Base-by-base conservation (phyloP, 31 red algal genomes). In the Asparagopsis taxiformis region DNA sequence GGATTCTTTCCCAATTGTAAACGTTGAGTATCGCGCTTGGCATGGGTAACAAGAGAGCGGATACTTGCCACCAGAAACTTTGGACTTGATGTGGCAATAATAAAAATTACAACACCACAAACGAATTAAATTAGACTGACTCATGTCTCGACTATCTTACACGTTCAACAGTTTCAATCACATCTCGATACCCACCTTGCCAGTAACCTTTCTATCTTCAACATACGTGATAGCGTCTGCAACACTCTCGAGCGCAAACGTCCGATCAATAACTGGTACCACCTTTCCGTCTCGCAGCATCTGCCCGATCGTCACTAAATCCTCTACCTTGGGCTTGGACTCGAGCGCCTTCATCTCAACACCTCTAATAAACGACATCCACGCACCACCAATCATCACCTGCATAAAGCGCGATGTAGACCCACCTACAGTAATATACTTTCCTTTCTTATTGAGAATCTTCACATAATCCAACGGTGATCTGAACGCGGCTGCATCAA, bases 101-200 rank as follows among this genome's bases (percentile, higher is more conserved):
- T n/a, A n/a, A n/a, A n/a, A n/a, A n/a, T n/a, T n/a, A n/a, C n/a
- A n/a, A n/a, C n/a, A n/a, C n/a, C n/a, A n/a, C n/a, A n/a, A n/a
- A n/a, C n/a, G n/a, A n/a, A n/a, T n/a, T n/a, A n/a, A n/a, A n/a
- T n/a, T n/a, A n/a, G n/a, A n/a, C n/a, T n/a, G n/a, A n/a, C n/a
- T n/a, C n/a, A n/a, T n/a, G n/a, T n/a, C n/a, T n/a, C n/a, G n/a
- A n/a, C n/a, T n/a, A n/a, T n/a, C n/a, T n/a, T n/a, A n/a, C n/a
- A n/a, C n/a, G n/a, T n/a, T n/a, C n/a, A n/a, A n/a, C n/a, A n/a
- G n/a, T n/a, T n/a, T n/a, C n/a, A n/a, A n/a, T n/a, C n/a, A 7
- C 59, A 69, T 37, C 20, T 69, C 39, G 28, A 74, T 74, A 16
- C 62, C 70, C 5, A 74, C 5, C 34, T 74, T 74, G 5, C 70